A percentile compares a stretch with the other conserved stretches of the same genome.
These are phyloP conservation scores for Penicillium herquei DNA, from an alignment of 495 filamentous ascomycete genomes.

Conservation along the genomic window DNA sequence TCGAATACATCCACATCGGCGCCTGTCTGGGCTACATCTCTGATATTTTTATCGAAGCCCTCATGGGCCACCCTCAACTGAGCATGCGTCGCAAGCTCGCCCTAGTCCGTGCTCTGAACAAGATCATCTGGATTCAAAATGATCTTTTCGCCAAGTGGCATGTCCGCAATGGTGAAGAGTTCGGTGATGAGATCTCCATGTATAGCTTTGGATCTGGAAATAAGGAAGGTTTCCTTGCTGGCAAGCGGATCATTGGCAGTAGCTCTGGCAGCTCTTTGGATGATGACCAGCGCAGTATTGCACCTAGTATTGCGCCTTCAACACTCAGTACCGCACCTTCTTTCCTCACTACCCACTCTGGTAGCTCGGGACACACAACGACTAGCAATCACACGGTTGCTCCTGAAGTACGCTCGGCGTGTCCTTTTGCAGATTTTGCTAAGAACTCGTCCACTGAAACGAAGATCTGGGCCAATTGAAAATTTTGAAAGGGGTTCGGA, in stretches of 20 bases:
- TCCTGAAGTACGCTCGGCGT: conserved; percentile 18
- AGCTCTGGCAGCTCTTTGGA: conserved; percentile 31
- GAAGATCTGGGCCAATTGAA: conserved; percentile 40
- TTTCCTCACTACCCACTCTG: not conserved
- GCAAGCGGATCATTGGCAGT: conserved; percentile 48
- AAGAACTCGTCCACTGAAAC: conserved; percentile 26
- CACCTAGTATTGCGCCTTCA: conserved; percentile 19
- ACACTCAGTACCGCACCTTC: not conserved
- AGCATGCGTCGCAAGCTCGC: conserved; percentile 62
- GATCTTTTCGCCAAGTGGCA: conserved; percentile 79
- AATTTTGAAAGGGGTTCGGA: not conserved
- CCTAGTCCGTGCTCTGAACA: conserved; percentile 61
- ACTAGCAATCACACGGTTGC: too few species aligned
- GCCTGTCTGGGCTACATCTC: conserved; percentile 67
- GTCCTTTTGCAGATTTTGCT: conserved; percentile 38
- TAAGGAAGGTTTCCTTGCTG: conserved; percentile 60
- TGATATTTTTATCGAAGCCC: conserved; percentile 70
- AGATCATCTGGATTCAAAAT: conserved; percentile 73
- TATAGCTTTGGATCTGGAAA: conserved; percentile 55
- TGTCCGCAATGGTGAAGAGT: conserved; percentile 70
- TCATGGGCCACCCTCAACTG: conserved; percentile 66
- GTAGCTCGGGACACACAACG: too few species aligned
- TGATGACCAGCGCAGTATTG: conserved; percentile 35
- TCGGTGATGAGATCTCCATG: conserved; percentile 56
- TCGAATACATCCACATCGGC: conserved; percentile 76